Evolutionary conservation across 352 stramenopile genomes (phyloP).

Genomic region (Globisporangium alternatum): DNA sequence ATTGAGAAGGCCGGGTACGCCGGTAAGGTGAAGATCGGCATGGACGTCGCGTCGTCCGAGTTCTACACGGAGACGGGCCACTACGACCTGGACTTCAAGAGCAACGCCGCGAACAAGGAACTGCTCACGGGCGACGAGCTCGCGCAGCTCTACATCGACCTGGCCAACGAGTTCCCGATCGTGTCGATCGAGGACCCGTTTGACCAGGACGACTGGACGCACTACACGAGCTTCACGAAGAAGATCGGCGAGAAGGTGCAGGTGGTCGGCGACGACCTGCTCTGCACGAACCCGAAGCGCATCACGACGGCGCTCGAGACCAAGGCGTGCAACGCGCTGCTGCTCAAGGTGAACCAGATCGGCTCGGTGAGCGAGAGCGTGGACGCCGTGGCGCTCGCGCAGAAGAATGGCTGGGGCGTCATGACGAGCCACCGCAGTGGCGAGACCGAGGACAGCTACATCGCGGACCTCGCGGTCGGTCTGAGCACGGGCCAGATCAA

Average conservation of each 20-base stretch:
- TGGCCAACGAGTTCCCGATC: conserved; percentile 93
- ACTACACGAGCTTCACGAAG: conserved; percentile 64
- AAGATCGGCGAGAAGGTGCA: conserved; percentile 91
- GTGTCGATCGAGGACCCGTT: conserved; percentile 99
- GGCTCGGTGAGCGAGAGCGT: conserved; percentile 99
- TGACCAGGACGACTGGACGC: conserved; percentile 96
- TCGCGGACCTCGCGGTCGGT: conserved; percentile 96
- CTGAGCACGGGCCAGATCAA: conserved; percentile 99
- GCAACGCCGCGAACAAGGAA: conserved; percentile 77
- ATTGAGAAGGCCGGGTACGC: conserved; percentile 98
- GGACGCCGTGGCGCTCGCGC: conserved; percentile 97
- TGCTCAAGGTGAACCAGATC: conserved; percentile 99
- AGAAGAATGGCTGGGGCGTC: conserved; percentile 98
- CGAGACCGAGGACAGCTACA: conserved; percentile 97
- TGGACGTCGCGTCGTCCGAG: conserved; percentile 98
- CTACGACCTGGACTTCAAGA: conserved; percentile 99
- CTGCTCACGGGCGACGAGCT: conserved; percentile 91
- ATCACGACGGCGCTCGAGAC: conserved; percentile 94
- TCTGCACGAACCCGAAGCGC: conserved; percentile 95
- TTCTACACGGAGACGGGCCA: conserved; percentile 94
- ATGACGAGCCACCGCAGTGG: conserved; percentile 99
- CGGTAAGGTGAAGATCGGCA: conserved; percentile 95
- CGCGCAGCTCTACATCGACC: conserved; percentile 92
- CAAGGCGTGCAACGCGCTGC: conserved; percentile 95
- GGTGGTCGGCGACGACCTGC: conserved; percentile 99